These are phyloP conservation scores for Apophysomyces sp. DNA, from an alignment of 371 early-diverging fungal genomes.

Conservation along the genomic window DNA sequence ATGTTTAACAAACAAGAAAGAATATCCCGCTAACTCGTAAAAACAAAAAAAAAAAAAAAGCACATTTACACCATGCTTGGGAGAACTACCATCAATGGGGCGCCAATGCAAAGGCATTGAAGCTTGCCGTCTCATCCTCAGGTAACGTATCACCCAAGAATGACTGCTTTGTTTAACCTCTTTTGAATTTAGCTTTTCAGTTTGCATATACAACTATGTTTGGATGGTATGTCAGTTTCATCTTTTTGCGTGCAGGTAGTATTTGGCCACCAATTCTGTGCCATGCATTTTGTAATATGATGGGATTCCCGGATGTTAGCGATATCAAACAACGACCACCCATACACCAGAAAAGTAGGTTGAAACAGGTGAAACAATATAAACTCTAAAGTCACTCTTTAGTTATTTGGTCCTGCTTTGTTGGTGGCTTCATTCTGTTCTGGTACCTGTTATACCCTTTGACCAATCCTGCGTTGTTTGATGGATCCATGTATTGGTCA, in stretches of 20 bases:
- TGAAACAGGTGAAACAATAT: neutral
- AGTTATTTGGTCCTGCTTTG: slow-evolving; percentile 13
- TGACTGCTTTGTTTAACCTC: neutral
- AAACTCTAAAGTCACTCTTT: neutral
- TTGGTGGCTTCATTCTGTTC: slow-evolving; percentile 3
- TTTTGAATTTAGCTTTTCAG: slow-evolving; percentile 45
- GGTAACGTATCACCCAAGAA: slow-evolving; percentile 13
- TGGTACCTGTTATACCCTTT: slow-evolving; percentile 11
- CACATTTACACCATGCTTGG: slow-evolving; percentile 65
- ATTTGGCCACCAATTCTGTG: slow-evolving; percentile 38
- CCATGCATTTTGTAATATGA: slow-evolving; percentile 67
- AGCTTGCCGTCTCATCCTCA: slow-evolving; percentile 31
- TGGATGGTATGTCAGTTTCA: slow-evolving; percentile 67
- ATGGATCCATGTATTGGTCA: slow-evolving; percentile 16
- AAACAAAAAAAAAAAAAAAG: slow-evolving; percentile 28
- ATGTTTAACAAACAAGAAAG: neutral
- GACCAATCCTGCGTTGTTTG: slow-evolving; percentile 8
- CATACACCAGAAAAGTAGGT: slow-evolving; percentile 22
- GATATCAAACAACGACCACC: slow-evolving; percentile 11
- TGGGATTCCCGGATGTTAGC: slow-evolving; percentile 63
- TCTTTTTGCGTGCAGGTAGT: slow-evolving; percentile 53
- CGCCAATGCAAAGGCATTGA: slow-evolving; percentile 25
- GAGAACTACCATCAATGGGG: slow-evolving; percentile 47
- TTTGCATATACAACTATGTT: slow-evolving; percentile 67
- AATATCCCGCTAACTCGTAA: too few relatives aligned